Conservation (phyloP, 2,329 filamentous ascomycete genomes). For the Colletotrichum graminicola region DNA sequence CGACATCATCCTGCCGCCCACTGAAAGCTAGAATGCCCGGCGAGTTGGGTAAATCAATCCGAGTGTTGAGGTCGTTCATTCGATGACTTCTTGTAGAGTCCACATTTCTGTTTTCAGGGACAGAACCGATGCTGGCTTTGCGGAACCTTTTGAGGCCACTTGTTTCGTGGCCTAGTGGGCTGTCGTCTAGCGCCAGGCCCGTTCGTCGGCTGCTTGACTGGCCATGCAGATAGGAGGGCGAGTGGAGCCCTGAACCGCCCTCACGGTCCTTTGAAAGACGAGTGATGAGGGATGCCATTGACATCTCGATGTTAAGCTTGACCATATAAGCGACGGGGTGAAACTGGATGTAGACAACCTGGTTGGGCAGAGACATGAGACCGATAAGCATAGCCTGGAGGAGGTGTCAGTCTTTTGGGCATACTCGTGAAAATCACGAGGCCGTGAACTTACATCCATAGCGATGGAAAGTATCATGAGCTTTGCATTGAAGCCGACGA, state of each 20-base stretch:
- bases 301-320: conserved; percentile 67
- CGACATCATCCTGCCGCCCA: conserved; percentile 6
- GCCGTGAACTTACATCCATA: conserved; percentile 57
- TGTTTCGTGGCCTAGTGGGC: neutral
- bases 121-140: conserved; percentile 16
- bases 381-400: conserved; percentile 49
- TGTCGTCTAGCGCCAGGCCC: neutral
- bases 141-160: conserved; percentile 10
- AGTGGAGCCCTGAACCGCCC: conserved; percentile 30
- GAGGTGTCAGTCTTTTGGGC: neutral
- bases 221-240: conserved; percentile 30
- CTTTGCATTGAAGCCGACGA: conserved; percentile 63
- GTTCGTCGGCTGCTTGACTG: conserved; percentile 9
- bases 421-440: rapidly evolving
- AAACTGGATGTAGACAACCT: conserved; percentile 61
- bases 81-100: conserved; percentile 12
- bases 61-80: conserved; percentile 30
- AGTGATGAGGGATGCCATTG: conserved; percentile 64
- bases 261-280: conserved; percentile 45
- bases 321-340: conserved; percentile 66
- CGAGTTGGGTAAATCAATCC: conserved; percentile 12
- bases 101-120: neutral
- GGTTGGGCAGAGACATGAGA: conserved; percentile 51
- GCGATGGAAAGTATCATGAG: conserved; percentile 62
- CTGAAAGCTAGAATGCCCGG: neutral